phyloP scores from a whole-genome alignment of 805 yeast genomes.

The Metschnikowia lunata region DNA sequence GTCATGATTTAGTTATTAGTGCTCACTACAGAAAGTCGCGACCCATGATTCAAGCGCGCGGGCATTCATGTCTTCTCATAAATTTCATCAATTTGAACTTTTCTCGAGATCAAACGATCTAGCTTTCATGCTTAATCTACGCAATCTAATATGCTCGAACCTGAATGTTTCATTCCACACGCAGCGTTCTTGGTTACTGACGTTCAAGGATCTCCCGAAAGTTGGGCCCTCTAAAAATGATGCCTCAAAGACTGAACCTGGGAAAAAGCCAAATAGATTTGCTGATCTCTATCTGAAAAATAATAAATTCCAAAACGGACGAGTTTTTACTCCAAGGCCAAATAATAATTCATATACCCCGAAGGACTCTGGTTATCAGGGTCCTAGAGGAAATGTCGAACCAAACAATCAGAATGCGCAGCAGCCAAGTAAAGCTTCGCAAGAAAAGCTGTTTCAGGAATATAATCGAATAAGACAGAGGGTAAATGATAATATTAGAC shows the following conservation, averaged over 20 bases:
- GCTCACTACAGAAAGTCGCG: too few species aligned
- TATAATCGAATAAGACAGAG: slow-evolving; percentile 17
- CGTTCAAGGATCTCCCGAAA: slow-evolving; percentile 26
- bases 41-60: too few species aligned
- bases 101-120: too few species aligned
- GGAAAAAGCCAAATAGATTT: slow-evolving; percentile 29
- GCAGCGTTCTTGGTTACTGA: slow-evolving; percentile 5
- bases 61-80: slow-evolving; percentile 1
- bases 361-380: background rate
- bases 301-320: background rate
- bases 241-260: background rate
- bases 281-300: slow-evolving; percentile 23
- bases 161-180: background rate
- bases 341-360: background rate
- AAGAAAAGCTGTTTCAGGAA: slow-evolving; percentile 12
- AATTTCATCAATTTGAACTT: background rate
- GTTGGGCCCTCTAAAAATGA: slow-evolving; percentile 21
- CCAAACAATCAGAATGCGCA: too few species aligned
- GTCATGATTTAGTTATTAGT: too few species aligned
- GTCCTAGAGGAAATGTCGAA: too few species aligned
- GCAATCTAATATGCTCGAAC: background rate
- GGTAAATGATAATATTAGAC: slow-evolving; percentile 17
- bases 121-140: slow-evolving; percentile 3
- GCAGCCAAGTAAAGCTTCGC: background rate
- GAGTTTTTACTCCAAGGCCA: too few species aligned